A percentile compares a stretch with the other conserved stretches of the same genome.
phyloP scores from a whole-genome alignment of 345 rosid species.

The Cardamine chenopodiifolia region DNA sequence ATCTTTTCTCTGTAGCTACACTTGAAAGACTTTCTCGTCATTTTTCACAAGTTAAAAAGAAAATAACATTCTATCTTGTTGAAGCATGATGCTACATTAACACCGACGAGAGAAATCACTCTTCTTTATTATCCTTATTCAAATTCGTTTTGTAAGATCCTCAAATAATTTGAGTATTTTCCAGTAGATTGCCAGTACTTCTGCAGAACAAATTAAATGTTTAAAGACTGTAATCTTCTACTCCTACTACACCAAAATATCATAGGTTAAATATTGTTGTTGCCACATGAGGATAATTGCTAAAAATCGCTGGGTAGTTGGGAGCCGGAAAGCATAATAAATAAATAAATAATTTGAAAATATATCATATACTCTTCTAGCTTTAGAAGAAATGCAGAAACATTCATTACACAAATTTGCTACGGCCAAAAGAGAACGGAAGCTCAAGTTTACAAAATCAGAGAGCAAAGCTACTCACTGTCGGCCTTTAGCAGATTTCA shows the following conservation, averaged over 20 bases:
- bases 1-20: background rate
- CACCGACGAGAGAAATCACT: background rate
- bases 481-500: conserved; percentile 57
- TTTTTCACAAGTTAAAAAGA: background rate
- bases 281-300: background rate
- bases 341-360: background rate
- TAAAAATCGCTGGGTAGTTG: background rate
- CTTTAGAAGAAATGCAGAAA: background rate
- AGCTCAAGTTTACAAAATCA: background rate
- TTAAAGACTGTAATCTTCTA: background rate
- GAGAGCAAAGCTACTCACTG: conserved; percentile 53
- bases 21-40: background rate
- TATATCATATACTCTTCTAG: background rate
- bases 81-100: background rate
- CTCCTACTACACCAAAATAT: background rate
- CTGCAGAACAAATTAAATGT: background rate
- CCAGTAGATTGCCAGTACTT: background rate
- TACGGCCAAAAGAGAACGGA: background rate
- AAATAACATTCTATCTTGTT: background rate
- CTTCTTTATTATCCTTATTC: background rate
- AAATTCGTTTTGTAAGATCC: background rate
- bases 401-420: background rate
- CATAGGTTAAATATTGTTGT: background rate
- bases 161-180: background rate
- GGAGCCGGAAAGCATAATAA: background rate